Conservation (phyloP, 164 flowering plant species). For the Nymphaea thermarum region DNA sequence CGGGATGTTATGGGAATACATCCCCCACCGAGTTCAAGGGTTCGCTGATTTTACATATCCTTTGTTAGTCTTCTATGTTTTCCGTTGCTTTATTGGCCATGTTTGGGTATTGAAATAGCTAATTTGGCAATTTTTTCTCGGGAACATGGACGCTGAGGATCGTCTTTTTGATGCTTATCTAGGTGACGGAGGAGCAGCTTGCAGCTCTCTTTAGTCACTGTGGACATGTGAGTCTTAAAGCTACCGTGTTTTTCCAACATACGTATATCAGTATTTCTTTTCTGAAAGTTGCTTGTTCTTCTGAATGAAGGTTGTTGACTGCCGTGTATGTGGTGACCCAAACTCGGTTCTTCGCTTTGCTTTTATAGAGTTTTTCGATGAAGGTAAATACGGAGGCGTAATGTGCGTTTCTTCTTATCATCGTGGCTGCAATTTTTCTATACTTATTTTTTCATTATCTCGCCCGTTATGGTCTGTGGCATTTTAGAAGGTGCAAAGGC, state of each 20-base stretch:
- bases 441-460: background rate
- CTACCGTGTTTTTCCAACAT: background rate
- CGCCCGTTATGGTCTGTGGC: conserved; percentile 4
- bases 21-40: too few species aligned
- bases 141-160: background rate
- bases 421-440: background rate
- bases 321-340: conserved; percentile 74
- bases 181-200: conserved; percentile 63
- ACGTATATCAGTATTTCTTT: background rate
- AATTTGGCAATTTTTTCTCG: background rate
- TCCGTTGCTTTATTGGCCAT: too few species aligned
- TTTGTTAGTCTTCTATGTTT: too few species aligned
- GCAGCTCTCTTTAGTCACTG: conserved; percentile 57
- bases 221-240: conserved; percentile 38
- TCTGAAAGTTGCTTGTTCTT: conserved; percentile 2
- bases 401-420: background rate
- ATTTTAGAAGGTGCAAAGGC: conserved; percentile 59
- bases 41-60: too few species aligned
- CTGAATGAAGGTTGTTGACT: conserved; percentile 54
- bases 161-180: background rate
- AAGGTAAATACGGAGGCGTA: conserved; percentile 25
- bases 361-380: conserved; percentile 71
- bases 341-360: conserved; percentile 76
- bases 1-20: too few species aligned
- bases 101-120: too few species aligned